Evolutionary conservation across 495 filamentous ascomycete genomes (phyloP), one percentile per base, ranked within the genome.

Genomic region (Aspergillus asperescens): DNA sequence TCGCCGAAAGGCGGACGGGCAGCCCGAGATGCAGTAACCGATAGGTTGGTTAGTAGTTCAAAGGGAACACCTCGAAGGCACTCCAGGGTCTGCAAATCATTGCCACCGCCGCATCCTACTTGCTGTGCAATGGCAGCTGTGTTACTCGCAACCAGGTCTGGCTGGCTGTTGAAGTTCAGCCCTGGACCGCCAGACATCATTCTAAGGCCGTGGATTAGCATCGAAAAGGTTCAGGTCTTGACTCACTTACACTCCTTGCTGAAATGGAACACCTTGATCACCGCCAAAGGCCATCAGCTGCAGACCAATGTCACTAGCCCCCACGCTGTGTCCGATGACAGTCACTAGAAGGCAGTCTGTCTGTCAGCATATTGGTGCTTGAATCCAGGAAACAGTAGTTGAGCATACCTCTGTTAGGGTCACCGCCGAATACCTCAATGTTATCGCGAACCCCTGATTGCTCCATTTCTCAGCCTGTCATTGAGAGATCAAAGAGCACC

Each of bases 181-280:
- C 70, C 72, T 8, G 72, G 64, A 10, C 65, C 69, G 7, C 72
- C 73, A 5, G 69, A 72, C 69, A 77, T 75, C 48, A 67, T 66
- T 27, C 40, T 43, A 56, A 19, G 13, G 5, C 18, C 28, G 12
- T 19, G 7, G 15, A 19, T 24, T 19, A 12, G 4, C 20, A 37
- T 23, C 7, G 7, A 50, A 25, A 27, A 38, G 16, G 3, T 18
- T 19, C 22, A 27, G 18, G 39, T 32, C 16, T 39, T 10, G 15
- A 23, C 5, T 40, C 7, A 49, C 45, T 39, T 0, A 55, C 49
- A 57, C 24, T 16, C 49, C 55, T 28, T 57, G 55, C 38, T 57
- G 55, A 46, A 57, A 57, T 29, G 55, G 55, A 22, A 49, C 49
- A 1, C 35, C 49, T 16, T 39, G 20, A 6, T 28, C 46, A 3